Conservation (phyloP, 805 yeast species). For the Metschnikowia lachancei region DNA sequence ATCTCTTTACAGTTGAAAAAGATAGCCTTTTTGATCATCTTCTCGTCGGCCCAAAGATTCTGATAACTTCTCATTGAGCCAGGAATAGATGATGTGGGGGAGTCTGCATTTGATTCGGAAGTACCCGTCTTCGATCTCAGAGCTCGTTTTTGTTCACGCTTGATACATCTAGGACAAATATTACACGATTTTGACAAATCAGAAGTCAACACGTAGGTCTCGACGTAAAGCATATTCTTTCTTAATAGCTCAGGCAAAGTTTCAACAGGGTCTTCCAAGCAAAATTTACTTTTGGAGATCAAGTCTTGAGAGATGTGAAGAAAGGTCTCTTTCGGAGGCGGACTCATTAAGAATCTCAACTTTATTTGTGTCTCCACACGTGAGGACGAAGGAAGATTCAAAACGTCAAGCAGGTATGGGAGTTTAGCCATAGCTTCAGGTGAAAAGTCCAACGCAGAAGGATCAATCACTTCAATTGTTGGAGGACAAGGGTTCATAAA, state of each 20-base stretch:
- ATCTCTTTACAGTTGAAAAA: constrained; percentile 91
- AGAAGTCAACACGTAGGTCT: constrained; percentile 75
- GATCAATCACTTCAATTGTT: constrained; percentile 30
- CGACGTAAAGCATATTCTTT: constrained; percentile 61
- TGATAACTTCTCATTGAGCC: constrained; percentile 48
- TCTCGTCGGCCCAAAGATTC: constrained; percentile 73
- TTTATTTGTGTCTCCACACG: constrained; percentile 96
- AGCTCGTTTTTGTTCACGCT: constrained; percentile 92
- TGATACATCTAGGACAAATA: constrained; percentile 84
- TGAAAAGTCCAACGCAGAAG: constrained; percentile 39
- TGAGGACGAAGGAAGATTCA: constrained; percentile 72
- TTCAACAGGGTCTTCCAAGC: constrained; percentile 52
- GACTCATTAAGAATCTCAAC: constrained; percentile 61
- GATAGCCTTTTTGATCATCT: constrained; percentile 73
- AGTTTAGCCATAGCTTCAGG: constrained; percentile 34
- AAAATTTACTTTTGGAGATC: constrained; percentile 81
- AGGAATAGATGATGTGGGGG: constrained; percentile 15
- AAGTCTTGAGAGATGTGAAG: constrained; percentile 84
- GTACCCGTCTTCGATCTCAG: constrained; percentile 70
- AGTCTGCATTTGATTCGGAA: constrained; percentile 13
- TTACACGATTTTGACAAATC: constrained; percentile 51
- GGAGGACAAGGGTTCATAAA: constrained; percentile 38
- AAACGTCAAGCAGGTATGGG: constrained; percentile 51
- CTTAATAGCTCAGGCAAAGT: constrained; percentile 40
- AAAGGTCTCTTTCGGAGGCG: constrained; percentile 71